Base-by-base conservation (phyloP, 2,329 filamentous ascomycete genomes). In the Fusarium succisae region DNA sequence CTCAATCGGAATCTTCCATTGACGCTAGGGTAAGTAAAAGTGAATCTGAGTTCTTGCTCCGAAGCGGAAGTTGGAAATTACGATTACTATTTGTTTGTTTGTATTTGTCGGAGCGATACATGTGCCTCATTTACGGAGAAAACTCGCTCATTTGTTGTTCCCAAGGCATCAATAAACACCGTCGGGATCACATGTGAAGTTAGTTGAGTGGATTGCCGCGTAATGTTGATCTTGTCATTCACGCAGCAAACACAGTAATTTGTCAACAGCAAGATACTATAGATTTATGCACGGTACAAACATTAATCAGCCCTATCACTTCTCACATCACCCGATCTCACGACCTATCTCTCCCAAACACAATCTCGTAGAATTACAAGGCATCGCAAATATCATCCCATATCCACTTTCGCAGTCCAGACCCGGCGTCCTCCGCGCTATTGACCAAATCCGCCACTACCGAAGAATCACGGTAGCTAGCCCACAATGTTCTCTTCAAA, bases 301-400 rank as follows among this genome's bases (percentile, higher is more conserved):
- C 38, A 22, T 39, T 14, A 14, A 38, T 37, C 65, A 68, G 65
- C 65, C 66, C 56, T 69, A 63, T 69, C 48, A 44, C n/a, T 47
- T 39, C 24, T 69, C 55, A 61, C 18, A 44, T 41, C 9, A 11
- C 5, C 37, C 20, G 13, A 55, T 59, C 26, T 41, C 30, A 24
- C 10, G 15, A n/a, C 15, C 6, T 6, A 12, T 18, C 12, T 32
- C 9, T 6, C 15, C 6, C 22, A 38, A 24, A 18, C 24, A 48
- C 5, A 41, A 53, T 54, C 22, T 64, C 20, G 47, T n/a, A 51
- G 41, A 51, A 51, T n/a, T 51, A 28, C n/a, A 35, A 26, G 14
- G 20, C n/a, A 35, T 32, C 18, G 18, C 43, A 50, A 32, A 32
- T 32, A 50, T n/a, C 26, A 13, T 50, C 15, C 4, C 28, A 17